A percentile compares a stretch with the other conserved stretches of the same genome.
phyloP scores from a whole-genome alignment of 139 green algal genomes.

The Astrephomene gubernaculifera region DNA sequence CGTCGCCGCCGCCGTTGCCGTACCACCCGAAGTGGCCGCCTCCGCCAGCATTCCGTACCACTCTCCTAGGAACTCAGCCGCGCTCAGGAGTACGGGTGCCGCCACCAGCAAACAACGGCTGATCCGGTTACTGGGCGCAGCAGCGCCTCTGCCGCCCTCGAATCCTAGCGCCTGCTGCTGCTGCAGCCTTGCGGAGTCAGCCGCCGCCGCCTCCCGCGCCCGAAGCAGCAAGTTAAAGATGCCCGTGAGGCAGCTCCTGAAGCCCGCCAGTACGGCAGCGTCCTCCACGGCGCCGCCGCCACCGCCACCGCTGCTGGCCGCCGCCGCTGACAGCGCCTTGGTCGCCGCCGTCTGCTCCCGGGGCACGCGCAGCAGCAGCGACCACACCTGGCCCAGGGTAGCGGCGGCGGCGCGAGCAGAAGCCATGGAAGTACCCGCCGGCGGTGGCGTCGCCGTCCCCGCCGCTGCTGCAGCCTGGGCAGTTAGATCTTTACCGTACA shows the following conservation, averaged over 20 bases:
- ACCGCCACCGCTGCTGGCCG: not conserved
- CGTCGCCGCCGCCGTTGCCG: not conserved
- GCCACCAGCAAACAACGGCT: not conserved
- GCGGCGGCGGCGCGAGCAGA: not conserved
- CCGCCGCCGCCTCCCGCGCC: slow-evolving; percentile 6
- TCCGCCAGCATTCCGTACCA: slow-evolving; percentile 10
- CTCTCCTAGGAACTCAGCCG: slow-evolving; percentile 3
- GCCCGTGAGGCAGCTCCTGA: not conserved
- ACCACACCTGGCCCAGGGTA: not conserved
- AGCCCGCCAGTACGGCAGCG: not conserved
- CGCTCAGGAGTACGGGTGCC: slow-evolving; percentile 2
- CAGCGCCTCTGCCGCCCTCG: not conserved
- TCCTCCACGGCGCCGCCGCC: not conserved
- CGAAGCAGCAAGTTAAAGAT: not conserved
- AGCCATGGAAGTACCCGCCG: too few species aligned
- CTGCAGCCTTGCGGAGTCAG: not conserved
- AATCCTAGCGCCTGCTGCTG: not conserved
- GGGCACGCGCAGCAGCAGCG: not conserved
- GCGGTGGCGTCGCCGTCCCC: not conserved
- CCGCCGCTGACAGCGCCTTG: not conserved
- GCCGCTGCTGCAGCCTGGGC: not conserved
- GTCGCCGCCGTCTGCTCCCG: slow-evolving; percentile 19
- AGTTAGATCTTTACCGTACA: too few species aligned
- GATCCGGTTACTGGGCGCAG: too few species aligned
- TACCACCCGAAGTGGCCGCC: not conserved